phyloP scores from a whole-genome alignment of 106 monocot genomes.

The Hemerocallis citrina region DNA sequence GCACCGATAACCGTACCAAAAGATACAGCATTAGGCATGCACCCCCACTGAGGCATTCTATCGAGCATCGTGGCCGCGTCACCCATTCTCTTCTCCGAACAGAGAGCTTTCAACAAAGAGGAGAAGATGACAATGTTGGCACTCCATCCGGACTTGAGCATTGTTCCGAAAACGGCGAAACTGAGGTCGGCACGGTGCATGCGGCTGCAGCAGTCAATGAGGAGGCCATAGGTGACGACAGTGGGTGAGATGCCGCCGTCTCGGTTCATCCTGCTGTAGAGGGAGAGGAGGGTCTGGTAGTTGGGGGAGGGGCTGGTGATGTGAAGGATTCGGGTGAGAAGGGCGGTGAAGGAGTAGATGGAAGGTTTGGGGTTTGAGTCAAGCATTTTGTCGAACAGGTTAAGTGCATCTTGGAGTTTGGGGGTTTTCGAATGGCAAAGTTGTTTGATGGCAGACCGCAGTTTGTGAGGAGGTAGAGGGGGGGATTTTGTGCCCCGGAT shows the following conservation, averaged over 20 bases:
- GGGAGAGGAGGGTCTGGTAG: background rate
- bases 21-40: conserved; percentile 11
- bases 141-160: conserved; percentile 14
- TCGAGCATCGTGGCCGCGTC: conserved; percentile 17
- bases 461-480: no score
- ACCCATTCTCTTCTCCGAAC: conserved; percentile 7
- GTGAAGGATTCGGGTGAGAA: no score
- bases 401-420: no score
- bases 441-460: no score
- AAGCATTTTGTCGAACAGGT: conserved; percentile 1
- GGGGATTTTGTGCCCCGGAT: no score
- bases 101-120: conserved; percentile 31
- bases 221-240: conserved; percentile 5
- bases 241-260: conserved; percentile 4
- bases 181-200: conserved; percentile 6
- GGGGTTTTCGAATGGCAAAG: no score
- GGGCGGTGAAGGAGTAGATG: conserved; percentile 8
- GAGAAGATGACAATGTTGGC: conserved; percentile 24
- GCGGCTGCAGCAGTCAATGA: conserved; percentile 10
- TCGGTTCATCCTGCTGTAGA: conserved; percentile 8
- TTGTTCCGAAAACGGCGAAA: conserved; percentile 7
- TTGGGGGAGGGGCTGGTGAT: no score
- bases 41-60: conserved; percentile 12
- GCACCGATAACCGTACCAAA: conserved; percentile 23
- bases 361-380: background rate